Evolutionary conservation across 805 yeast genomes (phyloP).

Genomic region (Candida oleophila): DNA sequence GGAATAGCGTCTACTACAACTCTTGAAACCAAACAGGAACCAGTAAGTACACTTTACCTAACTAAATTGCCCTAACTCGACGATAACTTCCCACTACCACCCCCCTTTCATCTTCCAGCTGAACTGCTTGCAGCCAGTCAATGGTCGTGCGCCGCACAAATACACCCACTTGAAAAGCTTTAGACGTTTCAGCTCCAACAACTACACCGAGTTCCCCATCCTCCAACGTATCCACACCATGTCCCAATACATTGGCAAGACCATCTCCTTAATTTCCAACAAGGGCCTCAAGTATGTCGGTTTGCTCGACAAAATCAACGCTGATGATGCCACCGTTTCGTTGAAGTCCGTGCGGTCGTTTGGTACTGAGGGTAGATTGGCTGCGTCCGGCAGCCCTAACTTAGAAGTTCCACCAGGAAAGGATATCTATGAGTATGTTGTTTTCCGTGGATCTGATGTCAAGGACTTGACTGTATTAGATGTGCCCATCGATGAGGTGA

Average conservation of each 20-base stretch:
- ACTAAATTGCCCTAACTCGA: neutral
- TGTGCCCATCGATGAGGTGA: slow-evolving; percentile 59
- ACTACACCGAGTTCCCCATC: neutral
- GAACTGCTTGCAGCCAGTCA: no score
- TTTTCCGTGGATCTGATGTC: slow-evolving; percentile 89
- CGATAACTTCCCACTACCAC: neutral
- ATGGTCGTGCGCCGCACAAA: neutral
- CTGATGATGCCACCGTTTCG: slow-evolving; percentile 87
- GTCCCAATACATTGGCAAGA: slow-evolving; percentile 92
- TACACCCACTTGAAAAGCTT: neutral
- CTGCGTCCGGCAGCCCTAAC: slow-evolving; percentile 53
- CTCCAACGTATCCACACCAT: slow-evolving; percentile 34
- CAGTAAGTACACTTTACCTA: no score
- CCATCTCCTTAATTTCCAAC: slow-evolving; percentile 75
- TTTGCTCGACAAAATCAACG: slow-evolving; percentile 79
- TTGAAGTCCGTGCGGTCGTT: slow-evolving; percentile 74
- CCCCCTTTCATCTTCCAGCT: neutral
- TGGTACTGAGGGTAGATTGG: slow-evolving; percentile 90
- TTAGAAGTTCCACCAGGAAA: slow-evolving; percentile 71
- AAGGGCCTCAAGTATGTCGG: slow-evolving; percentile 90
- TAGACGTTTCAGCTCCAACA: no score
- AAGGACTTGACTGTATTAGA: slow-evolving; percentile 86
- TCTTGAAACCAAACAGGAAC: no score
- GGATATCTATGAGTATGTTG: slow-evolving; percentile 70
- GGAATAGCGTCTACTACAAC: no score